Base-by-base conservation (phyloP, 352 stramenopile species). In the Globisporangium paroecandrum region DNA sequence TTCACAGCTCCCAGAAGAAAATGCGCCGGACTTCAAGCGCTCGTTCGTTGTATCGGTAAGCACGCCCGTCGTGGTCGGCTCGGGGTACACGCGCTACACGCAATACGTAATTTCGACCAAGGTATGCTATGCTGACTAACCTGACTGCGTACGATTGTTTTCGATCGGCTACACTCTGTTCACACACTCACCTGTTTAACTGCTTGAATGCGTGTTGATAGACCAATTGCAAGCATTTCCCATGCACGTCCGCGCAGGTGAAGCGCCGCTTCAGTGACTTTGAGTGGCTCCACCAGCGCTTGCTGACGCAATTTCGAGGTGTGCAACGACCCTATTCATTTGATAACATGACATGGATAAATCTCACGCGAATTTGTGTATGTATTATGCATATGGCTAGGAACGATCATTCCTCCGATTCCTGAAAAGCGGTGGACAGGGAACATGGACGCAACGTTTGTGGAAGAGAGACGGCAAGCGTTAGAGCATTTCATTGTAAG, bases 251-350 rank as follows among this genome's bases (percentile, higher is more conserved):
- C 7, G 84, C 81, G 29, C 85, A 94, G 89, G 87, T 97, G 34
- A 91, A 90, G 57, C 79, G 90, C 9, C 81, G 90, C 13, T 97
- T 95, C 69, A 95, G 85, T 62, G 90, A 97, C 71, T 97, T 97
- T 56, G 85, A 94, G 63, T 97, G 90, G 90, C 79, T 97, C 7
- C 90, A 97, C 36, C 74, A 93, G 62, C 81, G 90, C 7, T 69
- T 97, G 29, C 63, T 90, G 15, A 77, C 85, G 67, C 76, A 88
- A 43, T 96, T 92, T 77, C 85, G 83, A 78, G 88, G 85, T 91
- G 57, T 29, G 66, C 8, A n/a, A 29, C 64, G 25, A 10, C 62
- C 0, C 36, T 51, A 10, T 47, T 47, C 41, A 46, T 46, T 46
- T 12, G 12, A 46, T 46, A 3, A 18, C 1, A 4, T 20, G 38